Evolutionary conservation across 2,329 filamentous ascomycete genomes (phyloP).

Genomic region (Trichoderma pleuroti): DNA sequence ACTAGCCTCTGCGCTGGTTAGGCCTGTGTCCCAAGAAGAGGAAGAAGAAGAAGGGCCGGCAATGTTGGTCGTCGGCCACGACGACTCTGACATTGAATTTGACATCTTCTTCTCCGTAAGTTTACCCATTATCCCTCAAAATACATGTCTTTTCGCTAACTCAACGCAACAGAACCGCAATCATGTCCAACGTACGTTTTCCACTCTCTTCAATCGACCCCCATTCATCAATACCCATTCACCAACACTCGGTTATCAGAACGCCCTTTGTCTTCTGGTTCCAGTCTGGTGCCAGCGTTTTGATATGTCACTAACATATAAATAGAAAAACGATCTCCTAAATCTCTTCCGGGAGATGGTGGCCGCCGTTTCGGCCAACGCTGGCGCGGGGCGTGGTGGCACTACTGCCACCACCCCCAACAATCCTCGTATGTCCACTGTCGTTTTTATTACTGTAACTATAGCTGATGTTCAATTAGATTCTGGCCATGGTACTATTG

Average conservation of each 20-base stretch:
- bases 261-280: neutral
- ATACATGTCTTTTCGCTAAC: neutral
- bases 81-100: no score
- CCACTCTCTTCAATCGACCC: neutral
- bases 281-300: neutral
- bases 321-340: rapidly evolving
- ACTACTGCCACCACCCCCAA: neutral
- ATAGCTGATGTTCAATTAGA: no score
- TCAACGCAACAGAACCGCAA: neutral
- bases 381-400: no score
- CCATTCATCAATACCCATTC: neutral
- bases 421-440: neutral
- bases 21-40: no score
- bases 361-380: no score
- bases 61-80: no score
- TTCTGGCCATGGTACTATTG: no score
- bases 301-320: neutral
- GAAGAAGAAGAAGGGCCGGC: no score
- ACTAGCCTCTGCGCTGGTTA: no score
- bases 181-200: neutral
- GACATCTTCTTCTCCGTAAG: neutral
- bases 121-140: neutral
- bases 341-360: no score
- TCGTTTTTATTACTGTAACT: no score
- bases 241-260: neutral